Evolutionary conservation across 805 yeast genomes (phyloP), one percentile per base, ranked within the genome.

Genomic region (Kodamaea hsintzibuensis): DNA sequence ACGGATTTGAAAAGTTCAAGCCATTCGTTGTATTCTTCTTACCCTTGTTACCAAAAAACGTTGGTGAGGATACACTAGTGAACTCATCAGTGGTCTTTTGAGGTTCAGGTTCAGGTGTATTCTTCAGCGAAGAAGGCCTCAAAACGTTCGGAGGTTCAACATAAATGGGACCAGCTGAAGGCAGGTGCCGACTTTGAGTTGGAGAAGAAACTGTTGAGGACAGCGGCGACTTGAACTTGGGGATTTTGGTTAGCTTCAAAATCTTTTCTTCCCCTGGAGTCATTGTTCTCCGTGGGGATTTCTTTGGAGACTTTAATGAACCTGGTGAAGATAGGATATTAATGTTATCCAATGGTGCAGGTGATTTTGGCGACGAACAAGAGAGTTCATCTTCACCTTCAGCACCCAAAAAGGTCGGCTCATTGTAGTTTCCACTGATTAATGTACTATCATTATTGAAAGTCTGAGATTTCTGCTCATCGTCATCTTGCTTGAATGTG

Each of bases 261-360:
- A 66, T 55, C 50, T 57, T 63, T 54, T 62, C 62, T 52, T 66
- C 70, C n/a, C 61, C 60, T 2, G 69, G 62, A 14, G 68, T 59
- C 48, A 64, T 53, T 3, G 58, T 56, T 19, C 64, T 49, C 27
- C 62, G 53, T 53, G 64, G 55, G 44, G 58, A 50, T 27, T 33
- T 50, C 25, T 51, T 50, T 8, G 52, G 48, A 12, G 52, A 50
- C 48, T 14, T 43, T 6, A 50, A 14, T 5, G 52, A 50, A 9
- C 43, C 42, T 16, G 51, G 40, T 22, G 42, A 42, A 14, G 51
- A 48, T 27, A 48, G 27, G 13, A 48, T 19, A 17, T 48, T 48
- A 13, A 35, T 27, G 51, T 19, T 38, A 50, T 18, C 37, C 42
- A 46, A 27, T 38, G 49, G 44, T 33, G 40, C 47, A 43, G 19